Conservation (phyloP, 768 basidiomycete genomes). For the Chlorophyllum brunneum region DNA sequence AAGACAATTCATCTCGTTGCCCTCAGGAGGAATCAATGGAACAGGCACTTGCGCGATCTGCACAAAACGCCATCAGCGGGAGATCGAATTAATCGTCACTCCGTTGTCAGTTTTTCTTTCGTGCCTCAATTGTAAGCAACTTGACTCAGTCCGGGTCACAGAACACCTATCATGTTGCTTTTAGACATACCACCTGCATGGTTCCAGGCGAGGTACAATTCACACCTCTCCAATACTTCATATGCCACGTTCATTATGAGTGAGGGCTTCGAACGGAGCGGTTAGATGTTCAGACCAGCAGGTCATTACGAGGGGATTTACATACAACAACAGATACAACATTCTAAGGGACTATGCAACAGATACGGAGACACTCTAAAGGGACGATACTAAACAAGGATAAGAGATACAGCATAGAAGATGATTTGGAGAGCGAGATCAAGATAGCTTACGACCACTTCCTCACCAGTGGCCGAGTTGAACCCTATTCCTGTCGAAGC, state of each 20-base stretch:
- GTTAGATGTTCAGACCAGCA: background rate
- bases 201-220: too few species aligned
- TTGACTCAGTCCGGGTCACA: too few species aligned
- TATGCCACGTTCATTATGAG: too few species aligned
- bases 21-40: conserved; percentile 6
- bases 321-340: background rate
- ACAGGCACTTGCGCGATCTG: conserved; percentile 1
- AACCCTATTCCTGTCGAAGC: conserved; percentile 47
- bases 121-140: too few species aligned
- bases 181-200: too few species aligned
- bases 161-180: too few species aligned
- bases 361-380: background rate
- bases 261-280: background rate
- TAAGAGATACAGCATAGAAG: background rate
- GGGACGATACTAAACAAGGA: background rate
- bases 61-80: background rate
- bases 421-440: background rate
- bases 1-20: background rate
- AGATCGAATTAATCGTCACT: conserved; percentile 1
- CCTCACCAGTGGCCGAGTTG: conserved; percentile 71
- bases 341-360: background rate
- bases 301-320: too few species aligned
- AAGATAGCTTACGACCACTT: too few species aligned
- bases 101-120: too few species aligned
- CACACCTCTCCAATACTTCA: background rate